A percentile compares a stretch with the other conserved stretches of the same genome.
Evolutionary conservation across 306 rosid species (phyloP).

Genomic region (Lagenaria siceraria): DNA sequence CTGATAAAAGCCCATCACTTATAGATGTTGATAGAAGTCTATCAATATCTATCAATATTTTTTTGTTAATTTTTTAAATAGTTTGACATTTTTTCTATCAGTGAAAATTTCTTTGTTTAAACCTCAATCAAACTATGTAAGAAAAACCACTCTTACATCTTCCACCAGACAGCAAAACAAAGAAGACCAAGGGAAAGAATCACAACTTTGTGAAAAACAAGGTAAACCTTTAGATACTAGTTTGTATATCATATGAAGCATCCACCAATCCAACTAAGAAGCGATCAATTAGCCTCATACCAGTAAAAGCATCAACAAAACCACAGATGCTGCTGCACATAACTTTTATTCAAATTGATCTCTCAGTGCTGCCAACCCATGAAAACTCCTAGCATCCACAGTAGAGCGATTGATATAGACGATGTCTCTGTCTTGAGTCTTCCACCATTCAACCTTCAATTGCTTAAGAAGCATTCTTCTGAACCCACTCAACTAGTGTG

Average conservation of each 20-base stretch:
- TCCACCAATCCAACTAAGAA: background rate
- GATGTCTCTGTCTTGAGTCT: background rate
- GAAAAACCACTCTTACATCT: background rate
- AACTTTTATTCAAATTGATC: slow-evolving; percentile 4
- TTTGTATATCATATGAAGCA: background rate
- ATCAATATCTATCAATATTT: no score
- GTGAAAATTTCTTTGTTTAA: no score
- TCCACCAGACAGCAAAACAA: background rate
- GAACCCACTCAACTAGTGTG: slow-evolving; percentile 91
- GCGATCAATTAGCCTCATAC: background rate
- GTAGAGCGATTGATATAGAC: background rate
- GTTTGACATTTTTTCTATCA: no score
- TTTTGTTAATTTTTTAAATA: no score
- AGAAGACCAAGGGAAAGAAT: background rate
- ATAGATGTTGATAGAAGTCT: no score
- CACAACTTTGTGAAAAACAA: background rate
- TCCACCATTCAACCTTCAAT: background rate
- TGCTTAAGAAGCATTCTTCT: slow-evolving; percentile 51
- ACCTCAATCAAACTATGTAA: background rate
- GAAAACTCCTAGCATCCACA: background rate
- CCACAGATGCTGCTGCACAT: background rate
- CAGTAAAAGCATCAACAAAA: background rate
- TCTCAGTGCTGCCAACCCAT: background rate
- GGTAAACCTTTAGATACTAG: background rate
- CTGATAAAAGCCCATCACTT: no score